phyloP scores from a whole-genome alignment of 345 rosid genomes.

The Camelina sativa region DNA sequence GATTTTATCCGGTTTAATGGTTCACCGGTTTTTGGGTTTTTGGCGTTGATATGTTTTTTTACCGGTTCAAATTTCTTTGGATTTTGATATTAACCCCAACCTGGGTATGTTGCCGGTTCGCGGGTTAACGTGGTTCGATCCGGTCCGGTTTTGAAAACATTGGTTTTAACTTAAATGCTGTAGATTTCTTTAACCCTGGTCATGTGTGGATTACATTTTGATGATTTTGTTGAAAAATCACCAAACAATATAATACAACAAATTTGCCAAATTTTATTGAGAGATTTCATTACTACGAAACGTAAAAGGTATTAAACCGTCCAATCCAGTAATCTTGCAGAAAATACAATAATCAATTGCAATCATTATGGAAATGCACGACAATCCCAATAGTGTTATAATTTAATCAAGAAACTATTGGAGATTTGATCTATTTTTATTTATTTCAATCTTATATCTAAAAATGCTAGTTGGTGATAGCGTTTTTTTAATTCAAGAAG shows the following conservation, averaged over 20 bases:
- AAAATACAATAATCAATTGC: conserved; percentile 31
- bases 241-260: neutral
- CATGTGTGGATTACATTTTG: neutral
- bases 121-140: no score
- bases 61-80: no score
- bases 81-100: no score
- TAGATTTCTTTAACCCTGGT: neutral
- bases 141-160: no score
- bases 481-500: conserved; percentile 23
- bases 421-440: conserved; percentile 2
- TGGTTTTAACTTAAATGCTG: neutral
- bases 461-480: conserved; percentile 25
- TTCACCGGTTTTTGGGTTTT: no score
- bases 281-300: neutral
- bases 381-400: conserved; percentile 10
- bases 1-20: no score
- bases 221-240: neutral
- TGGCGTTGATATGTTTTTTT: no score
- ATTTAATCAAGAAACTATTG: conserved; percentile 25
- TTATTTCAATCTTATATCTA: conserved; percentile 30
- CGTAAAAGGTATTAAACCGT: neutral
- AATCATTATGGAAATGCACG: conserved; percentile 6
- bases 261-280: neutral
- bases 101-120: no score
- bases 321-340: conserved; percentile 18